Evolutionary conservation across 2,329 filamentous ascomycete genomes (phyloP).

Genomic region (Aspergillus brunneoviolaceus): DNA sequence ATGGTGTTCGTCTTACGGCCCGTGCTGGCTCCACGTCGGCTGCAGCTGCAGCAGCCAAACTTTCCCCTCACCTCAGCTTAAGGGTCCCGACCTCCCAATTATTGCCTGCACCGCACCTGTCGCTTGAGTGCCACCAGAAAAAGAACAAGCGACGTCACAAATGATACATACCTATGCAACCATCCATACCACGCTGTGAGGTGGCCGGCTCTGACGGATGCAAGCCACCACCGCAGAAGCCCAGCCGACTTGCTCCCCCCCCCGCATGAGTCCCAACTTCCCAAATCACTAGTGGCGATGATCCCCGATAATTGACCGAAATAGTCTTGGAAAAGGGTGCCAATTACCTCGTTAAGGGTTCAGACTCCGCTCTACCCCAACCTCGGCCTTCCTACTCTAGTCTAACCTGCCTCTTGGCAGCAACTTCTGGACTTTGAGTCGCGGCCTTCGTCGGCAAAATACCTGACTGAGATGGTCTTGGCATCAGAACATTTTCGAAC

Average conservation of each 20-base stretch:
- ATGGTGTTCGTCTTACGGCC: neutral
- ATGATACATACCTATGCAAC: neutral
- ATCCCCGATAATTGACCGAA: constrained; percentile 23
- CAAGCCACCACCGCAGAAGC: neutral
- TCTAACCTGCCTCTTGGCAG: neutral
- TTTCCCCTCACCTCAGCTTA: neutral
- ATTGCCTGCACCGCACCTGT: neutral
- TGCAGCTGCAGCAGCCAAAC: neutral
- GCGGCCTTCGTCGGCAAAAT: constrained; percentile 11
- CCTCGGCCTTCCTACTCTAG: neutral
- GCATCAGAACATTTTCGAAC: constrained; percentile 1
- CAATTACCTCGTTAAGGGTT: constrained; percentile 3
- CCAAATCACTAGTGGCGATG: constrained; percentile 10
- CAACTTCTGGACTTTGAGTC: neutral
- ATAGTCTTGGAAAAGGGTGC: neutral
- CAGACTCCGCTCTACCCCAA: neutral
- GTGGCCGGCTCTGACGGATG: neutral
- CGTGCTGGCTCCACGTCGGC: neutral
- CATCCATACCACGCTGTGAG: neutral
- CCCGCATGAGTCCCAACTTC: neutral
- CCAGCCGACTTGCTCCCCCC: neutral
- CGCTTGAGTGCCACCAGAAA: neutral
- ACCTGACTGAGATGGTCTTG: constrained; percentile 2
- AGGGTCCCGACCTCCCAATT: neutral
- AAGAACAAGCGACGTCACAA: neutral